phyloP scores from a whole-genome alignment of 164 flowering plant genomes.

The Malania oleifera region DNA sequence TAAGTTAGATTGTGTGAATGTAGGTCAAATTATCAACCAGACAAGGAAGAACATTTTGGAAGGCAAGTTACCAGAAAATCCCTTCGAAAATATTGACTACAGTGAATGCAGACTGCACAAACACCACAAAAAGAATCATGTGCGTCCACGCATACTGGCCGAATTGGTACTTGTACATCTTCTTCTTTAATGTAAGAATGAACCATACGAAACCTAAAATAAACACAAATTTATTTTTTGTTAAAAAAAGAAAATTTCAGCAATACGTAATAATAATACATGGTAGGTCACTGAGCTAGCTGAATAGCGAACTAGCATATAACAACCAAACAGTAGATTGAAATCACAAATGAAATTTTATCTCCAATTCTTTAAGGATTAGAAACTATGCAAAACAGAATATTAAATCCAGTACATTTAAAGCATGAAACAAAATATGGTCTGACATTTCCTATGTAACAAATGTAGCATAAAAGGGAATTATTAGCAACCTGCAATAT shows the following conservation, averaged over 20 bases:
- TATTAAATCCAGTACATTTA: no score
- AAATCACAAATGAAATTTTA: no score
- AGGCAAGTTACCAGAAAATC: slow-evolving; percentile 72
- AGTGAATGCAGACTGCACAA: slow-evolving; percentile 83
- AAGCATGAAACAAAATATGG: no score
- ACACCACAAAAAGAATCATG: slow-evolving; percentile 96
- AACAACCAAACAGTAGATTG: no score
- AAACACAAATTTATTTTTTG: background rate
- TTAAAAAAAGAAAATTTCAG: slow-evolving; percentile 8
- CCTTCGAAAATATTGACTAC: slow-evolving; percentile 97
- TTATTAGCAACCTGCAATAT: slow-evolving; percentile 68
- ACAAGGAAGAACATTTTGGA: background rate
- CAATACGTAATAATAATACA: no score
- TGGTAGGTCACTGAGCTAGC: no score
- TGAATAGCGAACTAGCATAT: no score
- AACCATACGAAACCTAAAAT: slow-evolving; percentile 91
- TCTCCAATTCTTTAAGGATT: no score
- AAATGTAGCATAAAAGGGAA: no score
- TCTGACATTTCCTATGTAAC: background rate
- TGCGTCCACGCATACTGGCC: slow-evolving; percentile 99
- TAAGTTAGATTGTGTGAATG: background rate
- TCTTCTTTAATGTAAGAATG: slow-evolving; percentile 90
- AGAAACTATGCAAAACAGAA: no score
- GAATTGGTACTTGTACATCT: slow-evolving; percentile 99
- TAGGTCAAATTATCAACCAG: background rate